Percentiles rank a stretch among this genome's conserved stretches.
Evolutionary conservation across 108 stramenopile genomes (phyloP).

Genomic region (Discostella stelligeroides): DNA sequence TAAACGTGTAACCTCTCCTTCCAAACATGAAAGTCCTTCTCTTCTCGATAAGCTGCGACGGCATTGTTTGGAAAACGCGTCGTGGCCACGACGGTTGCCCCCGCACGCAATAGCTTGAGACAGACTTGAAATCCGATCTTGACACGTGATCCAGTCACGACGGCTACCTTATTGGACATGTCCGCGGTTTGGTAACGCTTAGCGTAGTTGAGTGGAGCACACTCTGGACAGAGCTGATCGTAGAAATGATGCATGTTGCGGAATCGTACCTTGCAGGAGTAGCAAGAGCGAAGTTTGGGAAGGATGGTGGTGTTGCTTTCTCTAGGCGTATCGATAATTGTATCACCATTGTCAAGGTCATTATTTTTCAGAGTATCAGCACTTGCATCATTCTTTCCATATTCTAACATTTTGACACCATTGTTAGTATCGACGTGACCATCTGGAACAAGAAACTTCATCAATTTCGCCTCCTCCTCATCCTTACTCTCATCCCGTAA

Average conservation of each 20-base stretch:
- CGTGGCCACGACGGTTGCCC: constrained; percentile 79
- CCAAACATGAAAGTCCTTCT: constrained; percentile 67
- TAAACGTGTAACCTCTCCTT: constrained; percentile 68
- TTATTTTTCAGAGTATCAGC: constrained; percentile 18
- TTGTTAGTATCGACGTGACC: constrained; percentile 67
- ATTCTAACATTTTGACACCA: constrained; percentile 31
- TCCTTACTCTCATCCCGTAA: constrained; percentile 61
- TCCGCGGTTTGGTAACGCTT: constrained; percentile 81
- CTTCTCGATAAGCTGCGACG: constrained; percentile 58
- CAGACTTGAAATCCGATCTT: constrained; percentile 90
- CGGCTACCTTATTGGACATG: constrained; percentile 56
- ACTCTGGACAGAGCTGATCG: constrained; percentile 87
- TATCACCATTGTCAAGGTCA: constrained; percentile 15
- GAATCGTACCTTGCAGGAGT: constrained; percentile 85
- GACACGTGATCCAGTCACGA: constrained; percentile 89
- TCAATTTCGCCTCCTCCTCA: constrained; percentile 61
- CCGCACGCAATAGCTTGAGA: constrained; percentile 82
- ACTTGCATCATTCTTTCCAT: constrained; percentile 17
- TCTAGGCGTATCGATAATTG: neutral
- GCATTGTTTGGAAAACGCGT: constrained; percentile 87
- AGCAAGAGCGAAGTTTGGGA: constrained; percentile 86
- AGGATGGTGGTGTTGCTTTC: constrained; percentile 34
- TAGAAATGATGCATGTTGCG: constrained; percentile 87
- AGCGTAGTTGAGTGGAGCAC: constrained; percentile 80
- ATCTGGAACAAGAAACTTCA: constrained; percentile 72